A percentile compares a stretch with the other conserved stretches of the same genome.
phyloP scores from a whole-genome alignment of 2,329 filamentous ascomycete species.

The Cercospora zeina region DNA sequence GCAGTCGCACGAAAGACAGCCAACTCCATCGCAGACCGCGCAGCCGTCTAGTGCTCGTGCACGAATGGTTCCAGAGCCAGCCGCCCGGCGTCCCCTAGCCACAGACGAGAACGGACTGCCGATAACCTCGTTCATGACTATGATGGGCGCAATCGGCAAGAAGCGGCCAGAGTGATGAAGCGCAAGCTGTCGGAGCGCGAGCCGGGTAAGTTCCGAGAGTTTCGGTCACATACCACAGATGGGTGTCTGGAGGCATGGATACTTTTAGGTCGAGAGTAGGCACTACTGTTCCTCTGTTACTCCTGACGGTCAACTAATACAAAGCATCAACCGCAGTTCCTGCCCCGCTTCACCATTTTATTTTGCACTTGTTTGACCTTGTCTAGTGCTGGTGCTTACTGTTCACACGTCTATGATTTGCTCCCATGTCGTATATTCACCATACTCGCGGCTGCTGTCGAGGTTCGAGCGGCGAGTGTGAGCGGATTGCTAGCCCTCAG shows the following conservation, averaged over 20 bases:
- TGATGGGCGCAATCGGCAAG: background rate
- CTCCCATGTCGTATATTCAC: background rate
- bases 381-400: background rate
- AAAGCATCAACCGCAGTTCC: background rate
- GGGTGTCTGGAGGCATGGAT: too few relatives aligned
- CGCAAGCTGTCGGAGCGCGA: background rate
- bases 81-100: background rate
- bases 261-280: background rate
- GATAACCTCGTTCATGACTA: background rate
- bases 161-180: background rate
- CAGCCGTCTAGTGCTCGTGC: background rate
- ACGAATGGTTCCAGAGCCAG: background rate
- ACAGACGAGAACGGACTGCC: background rate
- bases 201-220: background rate
- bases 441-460: too few relatives aligned
- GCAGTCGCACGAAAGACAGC: background rate
- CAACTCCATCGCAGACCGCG: background rate
- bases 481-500: too few relatives aligned
- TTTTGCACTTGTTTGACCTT: background rate
- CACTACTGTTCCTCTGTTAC: background rate
- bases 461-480: background rate
- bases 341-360: background rate
- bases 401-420: background rate
- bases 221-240: background rate
- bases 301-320: background rate